Base-by-base conservation (phyloP, 1,284 basidiomycete genomes). In the Agroathelia rolfsii region DNA sequence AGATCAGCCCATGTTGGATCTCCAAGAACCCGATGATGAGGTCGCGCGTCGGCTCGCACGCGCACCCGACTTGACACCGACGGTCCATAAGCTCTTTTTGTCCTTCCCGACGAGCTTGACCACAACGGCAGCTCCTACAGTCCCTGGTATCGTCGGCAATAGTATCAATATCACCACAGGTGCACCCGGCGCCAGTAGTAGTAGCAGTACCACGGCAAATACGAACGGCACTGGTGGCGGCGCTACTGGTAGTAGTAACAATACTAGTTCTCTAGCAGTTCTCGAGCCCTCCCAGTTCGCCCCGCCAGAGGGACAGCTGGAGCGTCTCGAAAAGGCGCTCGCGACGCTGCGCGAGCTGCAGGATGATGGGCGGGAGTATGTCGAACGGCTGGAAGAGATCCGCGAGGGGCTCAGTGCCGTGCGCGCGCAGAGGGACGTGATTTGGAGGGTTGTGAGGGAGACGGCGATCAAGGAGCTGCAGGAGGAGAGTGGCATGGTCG, bases 311-410 rank as follows among this genome's bases (percentile, higher is more conserved):
- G 64, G 67, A 53, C 77, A 82, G 43, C 52, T 72, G 38, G 77
- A 76, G 28, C 76, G 60, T 8, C 50, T 87, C 36, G 80, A 85
- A 47, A 84, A 81, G 50, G 71, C 76, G 8, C 45, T 87, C 24
- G 69, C 75, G 7, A 66, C 70, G 3, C 53, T 87, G 30, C 69
- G 78, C 30, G 83, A 87, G 44, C 58, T 87, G 11, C 76, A 82
- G 46, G 84, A 87, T 47, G 84, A 87, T 45, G 78, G 76, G 3
- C 63, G 82, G 29, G 83, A 87, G 51, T 87, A 86, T 48, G 72
- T 76, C 3, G 84, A 86, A 46, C 68, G 83, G 16, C 51, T 87
- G 36, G 72, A 80, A 44, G 83, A 87, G 50, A 82, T 87, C 34
- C 57, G 84, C 32, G 82, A 87, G 44, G 71, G 71, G 1, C 51